Percentiles rank a stretch among this genome's conserved stretches.
phyloP scores from a whole-genome alignment of 176 grass and related monocot genomes.

The Saccharum spontaneum region DNA sequence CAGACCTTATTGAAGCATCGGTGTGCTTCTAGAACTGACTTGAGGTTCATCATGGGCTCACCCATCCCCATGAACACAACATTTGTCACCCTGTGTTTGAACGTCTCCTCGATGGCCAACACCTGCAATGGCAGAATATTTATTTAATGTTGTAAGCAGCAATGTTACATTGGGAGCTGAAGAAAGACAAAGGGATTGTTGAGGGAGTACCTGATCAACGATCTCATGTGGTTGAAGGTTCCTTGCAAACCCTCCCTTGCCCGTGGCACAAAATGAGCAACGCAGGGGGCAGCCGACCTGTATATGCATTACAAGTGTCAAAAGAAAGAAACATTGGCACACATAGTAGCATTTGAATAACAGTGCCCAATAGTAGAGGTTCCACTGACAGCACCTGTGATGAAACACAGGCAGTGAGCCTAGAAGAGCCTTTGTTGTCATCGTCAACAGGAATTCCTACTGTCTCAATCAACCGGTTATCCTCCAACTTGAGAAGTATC shows the following conservation, averaged over 20 bases:
- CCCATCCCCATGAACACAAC: conserved; percentile 99
- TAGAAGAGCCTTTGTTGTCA: conserved; percentile 58
- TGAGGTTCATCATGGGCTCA: conserved; percentile 95
- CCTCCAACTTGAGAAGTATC: conserved; percentile 96
- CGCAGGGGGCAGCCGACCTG: conserved; percentile 92
- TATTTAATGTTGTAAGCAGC: neutral
- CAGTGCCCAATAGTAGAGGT: neutral
- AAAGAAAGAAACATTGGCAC: neutral
- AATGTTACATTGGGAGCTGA: neutral
- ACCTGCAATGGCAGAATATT: conserved; percentile 47
- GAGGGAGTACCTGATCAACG: conserved; percentile 65
- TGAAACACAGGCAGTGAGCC: conserved; percentile 87
- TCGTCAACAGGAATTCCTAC: conserved; percentile 87
- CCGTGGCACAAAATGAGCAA: conserved; percentile 88
- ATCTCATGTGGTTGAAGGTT: conserved; percentile 86
- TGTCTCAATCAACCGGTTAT: conserved; percentile 87
- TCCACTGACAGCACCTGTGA: conserved; percentile 60
- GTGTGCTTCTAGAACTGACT: conserved; percentile 86
- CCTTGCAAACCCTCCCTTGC: conserved; percentile 90
- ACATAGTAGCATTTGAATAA: neutral
- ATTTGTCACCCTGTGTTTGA: conserved; percentile 90
- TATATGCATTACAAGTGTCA: neutral
- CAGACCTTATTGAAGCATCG: conserved; percentile 80
- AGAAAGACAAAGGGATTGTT: neutral
- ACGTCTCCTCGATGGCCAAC: conserved; percentile 76